Evolutionary conservation across 139 green algal genomes (phyloP).

Genomic region (Microglena sp.): DNA sequence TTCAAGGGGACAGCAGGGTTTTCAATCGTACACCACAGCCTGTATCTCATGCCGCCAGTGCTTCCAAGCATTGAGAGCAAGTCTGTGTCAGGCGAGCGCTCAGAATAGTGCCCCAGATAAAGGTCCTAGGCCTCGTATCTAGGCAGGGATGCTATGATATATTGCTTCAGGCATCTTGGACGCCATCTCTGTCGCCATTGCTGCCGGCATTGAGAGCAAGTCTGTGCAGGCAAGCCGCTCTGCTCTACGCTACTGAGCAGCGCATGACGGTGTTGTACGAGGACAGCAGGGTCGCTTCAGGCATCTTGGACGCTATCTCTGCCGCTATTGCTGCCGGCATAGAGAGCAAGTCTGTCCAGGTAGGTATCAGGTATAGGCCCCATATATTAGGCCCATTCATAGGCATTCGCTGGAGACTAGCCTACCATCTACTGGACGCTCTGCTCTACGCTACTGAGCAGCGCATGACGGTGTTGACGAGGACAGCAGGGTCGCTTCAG

Average conservation of each 20-base stretch:
- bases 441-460: constrained; percentile 15
- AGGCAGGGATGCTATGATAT: too few relatives aligned
- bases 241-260: too few relatives aligned
- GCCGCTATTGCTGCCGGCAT: neutral
- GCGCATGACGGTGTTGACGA: neutral
- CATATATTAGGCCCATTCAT: too few relatives aligned
- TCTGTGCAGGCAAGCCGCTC: too few relatives aligned
- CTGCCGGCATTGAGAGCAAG: neutral
- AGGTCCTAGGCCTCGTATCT: too few relatives aligned
- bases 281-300: neutral
- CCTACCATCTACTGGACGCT: constrained; percentile 18
- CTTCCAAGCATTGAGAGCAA: too few relatives aligned
- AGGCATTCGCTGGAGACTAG: constrained; percentile 20
- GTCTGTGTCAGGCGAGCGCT: too few relatives aligned
- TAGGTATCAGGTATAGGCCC: too few relatives aligned
- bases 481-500: neutral
- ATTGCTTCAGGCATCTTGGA: neutral
- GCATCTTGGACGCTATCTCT: neutral
- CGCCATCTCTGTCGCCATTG: neutral
- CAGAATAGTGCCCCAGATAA: too few relatives aligned
- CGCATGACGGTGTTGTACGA: neutral
- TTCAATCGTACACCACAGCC: too few relatives aligned
- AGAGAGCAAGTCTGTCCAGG: too few relatives aligned
- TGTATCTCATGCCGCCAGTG: too few relatives aligned
- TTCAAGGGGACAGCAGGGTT: neutral